A percentile compares a stretch with the other conserved stretches of the same genome.
These are phyloP conservation scores for Teratosphaeria destructans DNA, from an alignment of 2,329 filamentous ascomycete species.

Conservation along the genomic window DNA sequence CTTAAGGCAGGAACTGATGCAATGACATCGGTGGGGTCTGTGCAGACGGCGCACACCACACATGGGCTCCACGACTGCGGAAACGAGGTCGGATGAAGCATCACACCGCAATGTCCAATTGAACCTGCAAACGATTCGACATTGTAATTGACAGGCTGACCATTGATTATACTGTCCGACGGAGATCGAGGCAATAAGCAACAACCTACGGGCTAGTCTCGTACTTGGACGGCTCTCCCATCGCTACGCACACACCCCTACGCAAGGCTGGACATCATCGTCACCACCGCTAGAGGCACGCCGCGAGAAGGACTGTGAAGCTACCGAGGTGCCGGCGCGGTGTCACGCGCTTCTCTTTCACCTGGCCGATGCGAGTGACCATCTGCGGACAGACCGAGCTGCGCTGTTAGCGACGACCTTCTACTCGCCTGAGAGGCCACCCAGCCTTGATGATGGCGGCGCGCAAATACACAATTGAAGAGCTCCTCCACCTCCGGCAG, in stretches of 20 bases:
- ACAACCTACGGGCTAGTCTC: neutral
- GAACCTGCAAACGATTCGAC: neutral
- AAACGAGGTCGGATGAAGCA: neutral
- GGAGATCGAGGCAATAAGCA: neutral
- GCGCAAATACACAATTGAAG: constrained; percentile 63
- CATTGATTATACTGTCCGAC: neutral
- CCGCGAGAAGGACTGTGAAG: neutral
- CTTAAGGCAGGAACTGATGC: neutral
- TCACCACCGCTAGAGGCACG: neutral
- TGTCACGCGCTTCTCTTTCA: neutral
- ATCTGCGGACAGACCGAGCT: neutral
- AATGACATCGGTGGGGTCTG: neutral
- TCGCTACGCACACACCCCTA: neutral
- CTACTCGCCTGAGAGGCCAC: neutral
- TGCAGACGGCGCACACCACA: neutral
- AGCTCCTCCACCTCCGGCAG: constrained; percentile 63
- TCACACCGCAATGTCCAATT: neutral
- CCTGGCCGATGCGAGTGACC: neutral
- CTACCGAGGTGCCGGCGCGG: neutral
- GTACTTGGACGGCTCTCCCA: neutral
- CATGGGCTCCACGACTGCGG: neutral
- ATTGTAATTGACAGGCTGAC: neutral
- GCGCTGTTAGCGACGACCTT: neutral
- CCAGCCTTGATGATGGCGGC: constrained; percentile 17
- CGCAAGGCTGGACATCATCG: neutral